A percentile compares a stretch with the other conserved stretches of the same genome.
Evolutionary conservation across 2,329 filamentous ascomycete species (phyloP).

Genomic region (Hypoxylon sp.): DNA sequence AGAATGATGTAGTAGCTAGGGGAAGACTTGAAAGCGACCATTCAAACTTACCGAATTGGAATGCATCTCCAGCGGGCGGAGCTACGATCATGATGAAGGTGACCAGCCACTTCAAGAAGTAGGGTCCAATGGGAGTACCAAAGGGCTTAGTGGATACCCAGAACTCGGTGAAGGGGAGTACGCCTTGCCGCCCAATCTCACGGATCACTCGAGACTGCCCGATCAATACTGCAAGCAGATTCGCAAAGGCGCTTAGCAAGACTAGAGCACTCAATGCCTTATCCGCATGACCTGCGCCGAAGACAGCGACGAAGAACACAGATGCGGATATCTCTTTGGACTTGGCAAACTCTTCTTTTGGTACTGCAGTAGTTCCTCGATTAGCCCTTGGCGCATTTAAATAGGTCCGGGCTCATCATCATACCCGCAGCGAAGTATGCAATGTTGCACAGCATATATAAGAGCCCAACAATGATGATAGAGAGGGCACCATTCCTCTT

Average conservation of each 20-base stretch:
- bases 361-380: conserved; percentile 49
- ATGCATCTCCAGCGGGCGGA: conserved; percentile 72
- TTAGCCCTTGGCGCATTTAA: conserved; percentile 7
- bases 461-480: conserved; percentile 61
- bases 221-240: conserved; percentile 66
- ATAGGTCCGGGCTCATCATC: not conserved
- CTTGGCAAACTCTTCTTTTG: conserved; percentile 62
- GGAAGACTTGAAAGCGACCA: not conserved
- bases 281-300: conserved; percentile 61
- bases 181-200: conserved; percentile 71
- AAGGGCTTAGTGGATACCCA: conserved; percentile 73
- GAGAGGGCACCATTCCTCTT: conserved; percentile 63
- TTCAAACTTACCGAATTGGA: conserved; percentile 64
- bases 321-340: conserved; percentile 66
- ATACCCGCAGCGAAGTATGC: conserved; percentile 68
- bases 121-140: conserved; percentile 71
- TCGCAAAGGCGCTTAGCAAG: conserved; percentile 68
- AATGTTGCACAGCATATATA: conserved; percentile 70
- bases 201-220: conserved; percentile 68
- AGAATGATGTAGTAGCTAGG: not conserved
- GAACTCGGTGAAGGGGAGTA: conserved; percentile 67
- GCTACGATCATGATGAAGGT: conserved; percentile 71
- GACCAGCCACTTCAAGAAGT: conserved; percentile 66
- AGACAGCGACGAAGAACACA: conserved; percentile 69
- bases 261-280: conserved; percentile 68